Base-by-base conservation (phyloP, 2,329 filamentous ascomycete genomes). In the Didymella exigua region DNA sequence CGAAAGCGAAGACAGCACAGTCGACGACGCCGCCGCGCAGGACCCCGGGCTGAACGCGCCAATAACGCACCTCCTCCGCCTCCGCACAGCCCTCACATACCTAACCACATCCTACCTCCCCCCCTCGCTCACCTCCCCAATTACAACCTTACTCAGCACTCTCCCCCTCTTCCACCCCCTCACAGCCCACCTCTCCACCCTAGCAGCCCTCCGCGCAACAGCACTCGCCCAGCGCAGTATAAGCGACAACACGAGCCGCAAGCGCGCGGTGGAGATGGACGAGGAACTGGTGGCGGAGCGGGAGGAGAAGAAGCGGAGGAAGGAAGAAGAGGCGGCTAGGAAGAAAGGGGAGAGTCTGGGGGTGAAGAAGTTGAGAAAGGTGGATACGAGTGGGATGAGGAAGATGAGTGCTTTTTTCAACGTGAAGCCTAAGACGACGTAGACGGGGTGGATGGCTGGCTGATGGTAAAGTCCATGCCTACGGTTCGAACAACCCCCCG, bases 361-460 rank as follows among this genome's bases (percentile, higher is more conserved):
- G 0, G 86, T 97, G 1, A 88, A 87, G 71, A 84, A 93, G 42
- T 74, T 99, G 68, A 89, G 89, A 73, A 99, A 98, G 78, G 93
- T 93, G 42, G 90, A 98, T 76, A 93, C 89, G 0, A 85, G 78
- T 19, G 95, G 95, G 1, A 99, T 99, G 95, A 95, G 90, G 83
- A 99, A 98, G 80, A 84, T 99, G 84, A 96, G 90, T 71, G 85
- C 88, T 58, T 99, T 99, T 77, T 99, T 99, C 75, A 86, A 86
- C 56, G 96, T 93, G 77, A 78, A 77, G 48, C 59, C 66, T 8
- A 76, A 75, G 63, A 67, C 63, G 56, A 34, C 44, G 34, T 58
- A 54, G 18, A 33, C n/a, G n/a, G 5, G 5, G 7, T 23, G 13
- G n/a, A n/a, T n/a, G n/a, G n/a, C n/a, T n/a, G n/a, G n/a, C n/a